Evolutionary conservation across 2,329 filamentous ascomycete species (phyloP).

Genomic region (Thermoascus crustaceus): DNA sequence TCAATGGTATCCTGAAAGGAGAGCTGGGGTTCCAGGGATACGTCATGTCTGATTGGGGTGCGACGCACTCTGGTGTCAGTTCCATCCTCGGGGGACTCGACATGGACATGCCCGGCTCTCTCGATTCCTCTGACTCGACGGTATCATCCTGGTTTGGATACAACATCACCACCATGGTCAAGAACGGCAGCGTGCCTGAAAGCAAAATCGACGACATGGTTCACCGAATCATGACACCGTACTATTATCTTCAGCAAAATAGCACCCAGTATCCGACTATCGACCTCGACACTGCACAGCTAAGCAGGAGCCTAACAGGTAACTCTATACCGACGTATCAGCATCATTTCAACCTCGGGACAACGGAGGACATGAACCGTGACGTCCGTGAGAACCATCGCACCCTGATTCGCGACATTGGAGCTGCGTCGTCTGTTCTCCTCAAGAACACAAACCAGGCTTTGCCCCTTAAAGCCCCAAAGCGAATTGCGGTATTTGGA

Average conservation of each 20-base stretch:
- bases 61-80: constrained; percentile 38
- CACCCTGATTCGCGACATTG: constrained; percentile 50
- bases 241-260: constrained; percentile 38
- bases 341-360: constrained; percentile 15
- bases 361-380: constrained; percentile 8
- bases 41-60: constrained; percentile 39
- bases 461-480: constrained; percentile 37
- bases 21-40: constrained; percentile 46
- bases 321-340: constrained; percentile 5
- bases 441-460: constrained; percentile 44
- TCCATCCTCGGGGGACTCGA: constrained; percentile 39
- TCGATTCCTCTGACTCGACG: constrained; percentile 2
- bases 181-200: constrained; percentile 35
- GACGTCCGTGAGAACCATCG: constrained; percentile 67
- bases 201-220: constrained; percentile 41
- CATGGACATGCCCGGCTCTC: constrained; percentile 19
- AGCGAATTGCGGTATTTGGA: constrained; percentile 13
- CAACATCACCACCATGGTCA: constrained; percentile 28
- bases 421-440: constrained; percentile 30
- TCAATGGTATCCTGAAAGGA: constrained; percentile 42
- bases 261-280: constrained; percentile 20
- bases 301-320: constrained; percentile 3
- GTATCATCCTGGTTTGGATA: constrained; percentile 21
- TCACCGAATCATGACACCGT: constrained; percentile 38
- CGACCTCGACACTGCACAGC: constrained; percentile 6